Conservation (phyloP, 2,329 filamentous ascomycete species). For the Penicillium thymicola region DNA sequence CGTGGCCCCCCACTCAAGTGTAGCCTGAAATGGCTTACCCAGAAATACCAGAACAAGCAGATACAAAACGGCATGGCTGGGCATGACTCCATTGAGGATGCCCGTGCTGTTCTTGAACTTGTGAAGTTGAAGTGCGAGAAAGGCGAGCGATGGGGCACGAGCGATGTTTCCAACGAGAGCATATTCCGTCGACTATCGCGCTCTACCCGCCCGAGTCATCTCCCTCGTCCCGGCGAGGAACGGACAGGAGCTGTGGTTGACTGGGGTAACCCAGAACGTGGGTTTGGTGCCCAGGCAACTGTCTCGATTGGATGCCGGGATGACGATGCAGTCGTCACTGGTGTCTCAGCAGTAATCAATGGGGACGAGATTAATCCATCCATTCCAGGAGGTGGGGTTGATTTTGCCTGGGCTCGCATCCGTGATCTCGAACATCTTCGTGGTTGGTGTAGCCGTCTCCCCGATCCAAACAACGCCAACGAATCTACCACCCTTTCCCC, state of each 20-base stretch:
- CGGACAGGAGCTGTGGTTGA: conserved; percentile 66
- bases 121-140: conserved; percentile 95
- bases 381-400: conserved; percentile 53
- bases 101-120: conserved; percentile 83
- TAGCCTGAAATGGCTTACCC: conserved; percentile 81
- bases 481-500: conserved; percentile 31
- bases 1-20: conserved; percentile 86
- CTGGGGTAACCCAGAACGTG: conserved; percentile 74
- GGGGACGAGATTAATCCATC: conserved; percentile 45
- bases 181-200: conserved; percentile 79
- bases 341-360: conserved; percentile 51
- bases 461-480: conserved; percentile 45
- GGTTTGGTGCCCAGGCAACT: conserved; percentile 56
- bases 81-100: conserved; percentile 92
- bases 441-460: conserved; percentile 57
- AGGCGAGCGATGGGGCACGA: conserved; percentile 79
- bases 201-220: conserved; percentile 45
- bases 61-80: conserved; percentile 80
- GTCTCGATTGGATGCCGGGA: conserved; percentile 55
- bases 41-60: conserved; percentile 80
- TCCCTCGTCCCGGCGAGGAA: conserved; percentile 25
- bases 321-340: conserved; percentile 57
- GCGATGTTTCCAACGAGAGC: conserved; percentile 76
- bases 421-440: conserved; percentile 59
- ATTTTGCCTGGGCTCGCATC: conserved; percentile 62